Conservation (phyloP, 2,329 filamentous ascomycete species). For the Dactylella cylindrospora region DNA sequence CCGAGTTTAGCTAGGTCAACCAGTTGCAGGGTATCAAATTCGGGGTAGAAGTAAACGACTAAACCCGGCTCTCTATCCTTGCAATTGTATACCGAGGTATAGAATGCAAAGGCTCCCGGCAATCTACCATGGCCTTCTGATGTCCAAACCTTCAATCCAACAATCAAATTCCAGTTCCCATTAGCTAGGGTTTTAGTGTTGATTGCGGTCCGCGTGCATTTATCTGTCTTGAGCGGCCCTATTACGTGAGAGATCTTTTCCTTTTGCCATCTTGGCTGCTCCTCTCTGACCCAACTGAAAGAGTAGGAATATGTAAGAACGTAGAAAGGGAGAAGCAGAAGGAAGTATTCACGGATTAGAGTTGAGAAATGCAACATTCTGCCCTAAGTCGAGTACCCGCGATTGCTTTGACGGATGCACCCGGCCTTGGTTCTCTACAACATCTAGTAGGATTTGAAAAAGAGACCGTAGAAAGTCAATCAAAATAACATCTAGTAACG, state of each 20-base stretch:
- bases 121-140: not conserved
- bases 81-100: not conserved
- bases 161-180: not conserved
- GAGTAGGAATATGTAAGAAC: not conserved
- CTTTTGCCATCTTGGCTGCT: not conserved
- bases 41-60: conserved; percentile 12
- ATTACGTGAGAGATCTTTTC: not conserved
- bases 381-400: too few species aligned
- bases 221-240: too few species aligned
- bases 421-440: too few species aligned
- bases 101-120: conserved; percentile 21
- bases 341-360: too few species aligned
- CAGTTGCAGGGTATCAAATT: conserved; percentile 9
- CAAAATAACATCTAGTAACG: too few species aligned
- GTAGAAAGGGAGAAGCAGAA: not conserved
- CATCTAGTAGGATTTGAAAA: too few species aligned
- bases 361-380: too few species aligned
- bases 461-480: too few species aligned
- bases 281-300: conserved; percentile 2
- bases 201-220: too few species aligned
- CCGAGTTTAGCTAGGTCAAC: not conserved
- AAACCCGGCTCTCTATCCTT: not conserved
- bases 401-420: too few species aligned
- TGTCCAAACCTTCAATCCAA: conserved; percentile 17
- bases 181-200: too few species aligned